Percentiles rank a stretch among this genome's conserved stretches.
phyloP scores from a whole-genome alignment of 306 rosid species.

The Vigna nakashimae region DNA sequence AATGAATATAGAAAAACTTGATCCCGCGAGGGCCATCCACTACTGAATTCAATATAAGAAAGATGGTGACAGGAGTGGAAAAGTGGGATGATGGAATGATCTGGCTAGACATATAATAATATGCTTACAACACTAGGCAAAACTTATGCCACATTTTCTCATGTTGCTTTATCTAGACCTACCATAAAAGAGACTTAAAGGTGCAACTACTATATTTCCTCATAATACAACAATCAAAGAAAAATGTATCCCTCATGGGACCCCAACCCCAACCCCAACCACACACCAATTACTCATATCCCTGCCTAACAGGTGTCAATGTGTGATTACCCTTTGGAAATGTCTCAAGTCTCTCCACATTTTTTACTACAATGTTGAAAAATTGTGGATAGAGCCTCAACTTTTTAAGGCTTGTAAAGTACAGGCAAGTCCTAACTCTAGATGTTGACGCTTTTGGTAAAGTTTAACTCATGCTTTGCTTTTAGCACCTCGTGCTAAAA shows the following conservation, averaged over 20 bases:
- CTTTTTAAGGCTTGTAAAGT: slow-evolving; percentile 1
- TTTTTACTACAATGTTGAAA: slow-evolving; percentile 7
- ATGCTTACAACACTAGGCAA: slow-evolving; percentile 35
- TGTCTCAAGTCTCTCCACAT: background rate
- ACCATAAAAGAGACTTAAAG: slow-evolving; percentile 33
- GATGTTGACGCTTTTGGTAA: slow-evolving; percentile 12
- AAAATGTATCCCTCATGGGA: slow-evolving; percentile 28
- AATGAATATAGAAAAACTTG: slow-evolving; percentile 42
- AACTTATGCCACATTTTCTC: slow-evolving; percentile 42
- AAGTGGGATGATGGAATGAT: slow-evolving; percentile 40
- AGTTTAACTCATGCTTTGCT: slow-evolving; percentile 25
- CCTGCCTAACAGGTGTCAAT: slow-evolving; percentile 32
- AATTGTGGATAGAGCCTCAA: background rate
- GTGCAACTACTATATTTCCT: slow-evolving; percentile 27
- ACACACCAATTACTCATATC: slow-evolving; percentile 19
- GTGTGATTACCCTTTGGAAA: background rate
- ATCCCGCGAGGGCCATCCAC: slow-evolving; percentile 47
- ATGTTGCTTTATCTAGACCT: slow-evolving; percentile 41
- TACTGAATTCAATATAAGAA: slow-evolving; percentile 45
- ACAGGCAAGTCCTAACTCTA: slow-evolving; percentile 19
- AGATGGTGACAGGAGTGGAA: slow-evolving; percentile 57
- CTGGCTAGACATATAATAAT: slow-evolving; percentile 21
- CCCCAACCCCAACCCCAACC: slow-evolving; percentile 33
- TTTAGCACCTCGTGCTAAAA: slow-evolving; percentile 5
- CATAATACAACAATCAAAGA: slow-evolving; percentile 36